A percentile compares a stretch with the other conserved stretches of the same genome.
Evolutionary conservation across 352 stramenopile genomes (phyloP).

Genomic region (Phytopythium ostracodes): DNA sequence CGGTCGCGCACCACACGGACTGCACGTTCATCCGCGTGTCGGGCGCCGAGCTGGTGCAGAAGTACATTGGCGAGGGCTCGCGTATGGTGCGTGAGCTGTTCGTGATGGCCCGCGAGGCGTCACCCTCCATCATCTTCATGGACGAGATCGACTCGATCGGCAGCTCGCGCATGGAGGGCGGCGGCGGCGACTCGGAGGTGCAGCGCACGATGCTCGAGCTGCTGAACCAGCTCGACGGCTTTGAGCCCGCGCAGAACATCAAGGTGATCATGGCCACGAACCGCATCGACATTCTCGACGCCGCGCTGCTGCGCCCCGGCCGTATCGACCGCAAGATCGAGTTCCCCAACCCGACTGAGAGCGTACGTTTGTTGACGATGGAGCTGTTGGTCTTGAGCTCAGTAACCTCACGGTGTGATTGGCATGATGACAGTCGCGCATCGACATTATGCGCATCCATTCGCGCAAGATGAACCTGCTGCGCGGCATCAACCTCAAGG

Average conservation of each 20-base stretch:
- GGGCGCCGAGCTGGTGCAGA: conserved; percentile 98
- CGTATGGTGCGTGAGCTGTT: conserved; percentile 99
- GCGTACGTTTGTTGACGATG: conserved; percentile 36
- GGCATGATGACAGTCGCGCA: conserved; percentile 62
- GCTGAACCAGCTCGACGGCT: conserved; percentile 97
- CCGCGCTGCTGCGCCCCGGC: conserved; percentile 94
- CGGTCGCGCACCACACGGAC: conserved; percentile 99
- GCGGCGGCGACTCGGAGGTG: conserved; percentile 97
- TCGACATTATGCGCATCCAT: conserved; percentile 99
- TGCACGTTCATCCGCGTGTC: conserved; percentile 99
- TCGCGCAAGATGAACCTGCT: conserved; percentile 99
- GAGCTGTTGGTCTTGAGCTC: conserved; percentile 6
- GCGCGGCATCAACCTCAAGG: conserved; percentile 97
- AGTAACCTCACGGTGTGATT: conserved; percentile 10
- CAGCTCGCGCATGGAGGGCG: conserved; percentile 88
- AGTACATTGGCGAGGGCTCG: conserved; percentile 99
- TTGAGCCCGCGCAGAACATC: conserved; percentile 97
- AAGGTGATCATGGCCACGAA: conserved; percentile 99
- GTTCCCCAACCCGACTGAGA: conserved; percentile 98
- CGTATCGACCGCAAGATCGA: conserved; percentile 99
- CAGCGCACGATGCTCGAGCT: conserved; percentile 99
- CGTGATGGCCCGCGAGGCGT: conserved; percentile 96
- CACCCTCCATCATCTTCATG: conserved; percentile 99
- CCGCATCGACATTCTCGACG: conserved; percentile 98
- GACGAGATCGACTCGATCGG: conserved; percentile 99